A percentile compares a stretch with the other conserved stretches of the same genome.
phyloP scores from a whole-genome alignment of 805 yeast genomes.

The Candida sithepensis region DNA sequence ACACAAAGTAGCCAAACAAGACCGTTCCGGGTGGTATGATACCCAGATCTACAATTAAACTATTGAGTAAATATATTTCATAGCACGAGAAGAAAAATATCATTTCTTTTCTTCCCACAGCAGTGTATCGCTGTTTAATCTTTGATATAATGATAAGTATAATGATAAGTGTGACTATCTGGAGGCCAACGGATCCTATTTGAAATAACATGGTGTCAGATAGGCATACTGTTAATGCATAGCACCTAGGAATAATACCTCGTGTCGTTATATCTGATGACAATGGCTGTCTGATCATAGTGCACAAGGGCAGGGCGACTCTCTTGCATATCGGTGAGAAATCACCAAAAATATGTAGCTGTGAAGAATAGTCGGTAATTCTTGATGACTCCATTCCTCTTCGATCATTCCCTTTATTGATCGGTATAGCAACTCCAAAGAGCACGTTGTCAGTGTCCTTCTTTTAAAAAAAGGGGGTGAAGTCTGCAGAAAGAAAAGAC shows the following conservation, averaged over 20 bases:
- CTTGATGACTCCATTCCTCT: background rate
- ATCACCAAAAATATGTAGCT: slow-evolving; percentile 46
- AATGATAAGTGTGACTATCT: slow-evolving; percentile 68
- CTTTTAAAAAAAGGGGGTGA: background rate
- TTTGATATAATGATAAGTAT: slow-evolving; percentile 69
- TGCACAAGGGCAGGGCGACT: slow-evolving; percentile 77
- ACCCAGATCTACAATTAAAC: slow-evolving; percentile 85
- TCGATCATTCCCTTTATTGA: too few relatives aligned
- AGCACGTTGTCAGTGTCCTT: background rate
- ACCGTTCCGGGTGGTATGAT: slow-evolving; percentile 82
- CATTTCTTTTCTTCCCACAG: slow-evolving; percentile 90
- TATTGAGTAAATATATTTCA: slow-evolving; percentile 54
- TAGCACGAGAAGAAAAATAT: slow-evolving; percentile 62
- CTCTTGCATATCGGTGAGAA: slow-evolving; percentile 59
- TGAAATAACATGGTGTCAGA: slow-evolving; percentile 92
- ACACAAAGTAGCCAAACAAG: slow-evolving; percentile 77
- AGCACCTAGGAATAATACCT: slow-evolving; percentile 77
- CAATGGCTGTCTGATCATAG: slow-evolving; percentile 54
- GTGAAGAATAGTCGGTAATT: background rate
- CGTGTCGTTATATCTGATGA: background rate
- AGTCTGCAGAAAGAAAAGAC: background rate
- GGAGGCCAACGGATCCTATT: slow-evolving; percentile 81
- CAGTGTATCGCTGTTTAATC: slow-evolving; percentile 83
- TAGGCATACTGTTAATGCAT: slow-evolving; percentile 77
- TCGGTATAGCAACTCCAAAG: too few relatives aligned